Conservation (phyloP, 352 stramenopile species). For the Paralagenidium karlingii region DNA sequence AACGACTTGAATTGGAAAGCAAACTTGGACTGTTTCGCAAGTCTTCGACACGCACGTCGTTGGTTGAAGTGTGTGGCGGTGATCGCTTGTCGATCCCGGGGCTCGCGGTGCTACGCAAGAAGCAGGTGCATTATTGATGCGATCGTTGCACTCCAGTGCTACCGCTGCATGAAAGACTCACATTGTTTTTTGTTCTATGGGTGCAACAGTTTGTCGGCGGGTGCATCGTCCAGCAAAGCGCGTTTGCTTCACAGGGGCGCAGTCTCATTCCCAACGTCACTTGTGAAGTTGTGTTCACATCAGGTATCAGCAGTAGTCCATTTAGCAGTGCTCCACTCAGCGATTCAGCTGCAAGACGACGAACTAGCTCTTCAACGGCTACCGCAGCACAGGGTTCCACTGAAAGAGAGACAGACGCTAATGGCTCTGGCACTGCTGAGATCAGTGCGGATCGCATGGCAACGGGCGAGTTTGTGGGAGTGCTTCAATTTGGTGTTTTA, state of each 20-base stretch:
- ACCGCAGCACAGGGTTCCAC: too few relatives aligned
- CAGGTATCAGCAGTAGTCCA: too few relatives aligned
- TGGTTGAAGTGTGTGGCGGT: constrained; percentile 19
- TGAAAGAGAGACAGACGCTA: too few relatives aligned
- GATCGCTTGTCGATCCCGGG: constrained; percentile 16
- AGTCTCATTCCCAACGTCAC: too few relatives aligned
- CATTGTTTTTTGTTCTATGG: neutral
- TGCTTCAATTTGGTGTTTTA: constrained; percentile 17
- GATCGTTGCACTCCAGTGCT: too few relatives aligned
- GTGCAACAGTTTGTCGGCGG: constrained; percentile 6
- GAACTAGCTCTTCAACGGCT: too few relatives aligned
- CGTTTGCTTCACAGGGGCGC: too few relatives aligned
- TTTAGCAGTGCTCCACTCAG: too few relatives aligned
- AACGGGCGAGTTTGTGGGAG: constrained; percentile 21
- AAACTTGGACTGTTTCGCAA: constrained; percentile 7
- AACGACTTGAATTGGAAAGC: constrained; percentile 1
- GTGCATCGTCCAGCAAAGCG: constrained; percentile 17
- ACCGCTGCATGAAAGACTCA: neutral
- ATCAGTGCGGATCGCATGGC: constrained; percentile 15
- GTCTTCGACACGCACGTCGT: constrained; percentile 4
- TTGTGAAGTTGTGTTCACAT: too few relatives aligned
- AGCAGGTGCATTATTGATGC: constrained; percentile 9
- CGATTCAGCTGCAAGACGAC: too few relatives aligned
- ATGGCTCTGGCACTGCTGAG: too few relatives aligned
- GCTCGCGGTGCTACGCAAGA: constrained; percentile 10